Evolutionary conservation across 2,329 filamentous ascomycete species (phyloP), one percentile per base, ranked within the genome.

Genomic region (Corynespora cassiicola): DNA sequence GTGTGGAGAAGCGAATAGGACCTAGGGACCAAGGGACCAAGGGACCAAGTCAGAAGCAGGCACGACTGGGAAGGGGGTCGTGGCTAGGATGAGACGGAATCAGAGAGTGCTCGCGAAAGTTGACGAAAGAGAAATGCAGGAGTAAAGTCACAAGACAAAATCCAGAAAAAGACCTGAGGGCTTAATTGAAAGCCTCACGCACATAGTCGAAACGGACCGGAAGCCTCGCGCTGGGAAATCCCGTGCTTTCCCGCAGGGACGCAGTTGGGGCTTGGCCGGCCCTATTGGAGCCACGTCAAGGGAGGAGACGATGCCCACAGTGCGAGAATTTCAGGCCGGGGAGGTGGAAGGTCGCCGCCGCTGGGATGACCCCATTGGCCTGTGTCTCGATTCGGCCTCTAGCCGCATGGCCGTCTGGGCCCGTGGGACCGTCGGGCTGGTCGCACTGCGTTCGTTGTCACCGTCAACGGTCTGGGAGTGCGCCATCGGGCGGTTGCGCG

Each of bases 231-330:
- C 40, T 61, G 58, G 57, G 47, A 55, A 36, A 43, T n/a, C 52
- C 54, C 57, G 56, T 58, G 44, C 47, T 42, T 36, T 54, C 35
- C 52, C 56, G 56, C 47, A 53, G 51, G 22, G 33, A 38, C 23
- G 45, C 35, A 42, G 40, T 44, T 36, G 40, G 36, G 14, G 39
- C 53, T 56, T 57, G 55, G 56, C 54, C 49, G 47, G 51, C 44
- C 39, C 45, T 46, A 68, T 63, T 68, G 63, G 63, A 57, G 54
- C 65, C 65, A 68, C 65, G 65, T 66, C 50, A 33, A 40, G 50
- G 42, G 46, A 47, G 43, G 43, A 48, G 51, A 48, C 50, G 59
- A 56, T 48, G 58, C 51, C 51, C 40, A 53, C 35, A 35, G 33
- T 54, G 52, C 57, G 54, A 54, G 61, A 55, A 52, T 47, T 54